Evolutionary conservation across 2,329 filamentous ascomycete species (phyloP), one percentile per base, ranked within the genome.

Genomic region (Mycocentrospora acerina): DNA sequence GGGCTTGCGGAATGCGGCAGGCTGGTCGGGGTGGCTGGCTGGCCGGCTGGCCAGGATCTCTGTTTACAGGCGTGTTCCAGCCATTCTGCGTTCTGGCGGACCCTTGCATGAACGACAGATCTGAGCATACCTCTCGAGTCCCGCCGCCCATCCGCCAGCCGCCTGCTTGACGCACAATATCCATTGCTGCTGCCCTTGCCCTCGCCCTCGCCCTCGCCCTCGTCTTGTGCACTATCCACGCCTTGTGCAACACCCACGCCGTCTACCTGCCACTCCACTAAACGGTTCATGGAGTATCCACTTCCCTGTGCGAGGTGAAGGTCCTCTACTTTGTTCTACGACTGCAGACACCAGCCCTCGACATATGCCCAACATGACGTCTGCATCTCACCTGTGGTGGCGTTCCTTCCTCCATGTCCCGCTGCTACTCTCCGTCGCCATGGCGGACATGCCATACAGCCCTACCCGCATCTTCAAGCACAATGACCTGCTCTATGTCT

Each of bases 401-500:
- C 35, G 29, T 24, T 10, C 29, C 2, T 14, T 49, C 8, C 26
- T 47, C 12, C 40, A 36, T 7, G 5, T 45, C 8, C 18, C 27
- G 10, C 39, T 52, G 7, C 7, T 44, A 24, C 12, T 42, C 24
- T 35, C 43, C 40, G 27, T 42, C 35, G 42, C 46, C 34, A 33
- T 35, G n/a, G 69, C 71, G 27, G 64, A 71, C 32, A 76, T 89
- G 35, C 89, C 88, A 17, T 95, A 94, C 71, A 82, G 83, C 38
- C 86, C 88, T 3, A 89, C 89, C 0, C 81, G 79, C 19, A 77
- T 94, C 35, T 77, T 91, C 41, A 75, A 82, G 30, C 70, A 71
- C 36, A 64, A 67, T 44, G 73, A 80, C 13, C 62, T 80, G 22
- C 82, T 82, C 42, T 95, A 93, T 65, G 75, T 91, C 48, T 82